Evolutionary conservation across 2,329 filamentous ascomycete species (phyloP), one percentile per base, ranked within the genome.

Genomic region (Diaporthe velutina): DNA sequence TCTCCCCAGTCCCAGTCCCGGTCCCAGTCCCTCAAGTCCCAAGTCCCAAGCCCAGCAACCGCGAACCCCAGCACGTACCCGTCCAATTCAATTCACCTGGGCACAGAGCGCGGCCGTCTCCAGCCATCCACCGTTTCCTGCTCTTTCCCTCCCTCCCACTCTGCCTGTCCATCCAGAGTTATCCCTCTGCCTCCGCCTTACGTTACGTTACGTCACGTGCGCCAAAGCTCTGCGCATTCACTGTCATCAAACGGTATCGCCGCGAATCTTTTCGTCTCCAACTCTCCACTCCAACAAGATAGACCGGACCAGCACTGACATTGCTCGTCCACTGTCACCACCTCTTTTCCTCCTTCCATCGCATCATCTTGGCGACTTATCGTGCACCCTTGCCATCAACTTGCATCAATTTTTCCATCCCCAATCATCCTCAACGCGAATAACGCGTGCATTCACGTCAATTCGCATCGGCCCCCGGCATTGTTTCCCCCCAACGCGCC

Each of bases 401-500:
- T 30, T 38, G 48, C 61, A 76, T 74, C 73, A 55, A 76, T 74
- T 61, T 72, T 70, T 60, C 55, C 38, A 70, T 73, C 71, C 54
- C 55, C 42, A 72, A 66, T 33, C 71, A 76, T 74, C 71, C 58
- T 71, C 64, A 58, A 77, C 76, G 76, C 75, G 77, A 76, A 48
- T 61, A 73, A 77, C 77, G 76, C 77, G 77, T 75, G 42, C 71
- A 67, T 72, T 28, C 71, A 74, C 75, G 72, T 71, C 66, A 22
- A 42, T 72, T 40, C 54, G 48, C 38, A 70, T 67, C 67, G 19
- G 30, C 50, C 74, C 70, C 70, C 50, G 55, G 73, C 72, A 70
- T 75, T 71, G 74, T 66, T 75, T 54, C 52, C 66, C 55, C 52
- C 73, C 55, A 60, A 76, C 77, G 77, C 78, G 75, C 74, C 76